Evolutionary conservation across 805 yeast genomes (phyloP).

Genomic region (Blastobotrys americana): DNA sequence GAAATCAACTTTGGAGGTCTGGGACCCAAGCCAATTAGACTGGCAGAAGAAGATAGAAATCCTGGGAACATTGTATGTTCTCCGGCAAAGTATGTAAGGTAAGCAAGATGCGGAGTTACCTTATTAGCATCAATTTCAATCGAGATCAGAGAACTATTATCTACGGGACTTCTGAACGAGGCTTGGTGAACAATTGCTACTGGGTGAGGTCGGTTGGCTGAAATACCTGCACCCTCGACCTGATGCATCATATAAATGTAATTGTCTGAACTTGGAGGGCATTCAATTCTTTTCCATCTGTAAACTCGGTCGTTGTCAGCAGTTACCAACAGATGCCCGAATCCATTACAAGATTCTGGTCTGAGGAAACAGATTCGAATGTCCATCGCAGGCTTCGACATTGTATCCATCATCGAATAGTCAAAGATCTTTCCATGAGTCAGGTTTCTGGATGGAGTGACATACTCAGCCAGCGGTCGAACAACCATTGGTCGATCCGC

Average conservation of each 20-base stretch:
- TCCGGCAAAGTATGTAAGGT: constrained; percentile 23
- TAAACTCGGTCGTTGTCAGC: constrained; percentile 4
- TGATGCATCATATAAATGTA: constrained; percentile 19
- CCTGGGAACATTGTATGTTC: constrained; percentile 10
- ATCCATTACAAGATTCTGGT: neutral
- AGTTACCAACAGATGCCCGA: constrained; percentile 6
- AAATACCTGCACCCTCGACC: constrained; percentile 2
- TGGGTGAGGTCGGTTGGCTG: constrained; percentile 1
- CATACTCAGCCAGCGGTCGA: constrained; percentile 22
- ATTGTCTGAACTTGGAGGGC: constrained; percentile 8
- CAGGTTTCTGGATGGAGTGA: constrained; percentile 16
- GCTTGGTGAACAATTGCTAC: constrained; percentile 18
- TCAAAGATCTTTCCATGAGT: constrained; percentile 20
- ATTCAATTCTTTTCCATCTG: constrained; percentile 12
- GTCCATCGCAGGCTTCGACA: constrained; percentile 11
- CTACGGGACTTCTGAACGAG: constrained; percentile 20
- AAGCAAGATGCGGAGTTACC: constrained; percentile 20
- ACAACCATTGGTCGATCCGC: constrained; percentile 6
- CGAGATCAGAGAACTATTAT: constrained; percentile 17
- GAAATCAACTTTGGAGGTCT: constrained; percentile 10
- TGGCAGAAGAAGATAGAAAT: constrained; percentile 4
- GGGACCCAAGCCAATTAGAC: constrained; percentile 3
- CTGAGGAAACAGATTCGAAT: neutral
- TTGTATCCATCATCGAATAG: constrained; percentile 10
- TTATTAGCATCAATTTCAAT: constrained; percentile 22